phyloP scores from a whole-genome alignment of 2,329 filamentous ascomycete genomes.

The Geosmithia flava region DNA sequence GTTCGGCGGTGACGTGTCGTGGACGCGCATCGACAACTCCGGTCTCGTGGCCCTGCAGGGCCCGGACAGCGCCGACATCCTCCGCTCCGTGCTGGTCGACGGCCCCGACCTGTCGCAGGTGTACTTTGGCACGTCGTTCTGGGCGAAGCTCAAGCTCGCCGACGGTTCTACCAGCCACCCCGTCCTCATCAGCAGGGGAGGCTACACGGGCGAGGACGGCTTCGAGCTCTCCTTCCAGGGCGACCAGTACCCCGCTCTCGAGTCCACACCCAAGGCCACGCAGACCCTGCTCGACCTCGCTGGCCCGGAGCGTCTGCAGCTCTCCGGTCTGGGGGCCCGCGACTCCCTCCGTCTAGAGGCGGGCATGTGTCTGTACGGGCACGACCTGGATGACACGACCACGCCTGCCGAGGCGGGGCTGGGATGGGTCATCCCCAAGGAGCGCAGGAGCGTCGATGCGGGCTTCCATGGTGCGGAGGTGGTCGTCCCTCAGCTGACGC shows the following conservation, averaged over 20 bases:
- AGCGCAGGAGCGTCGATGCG: conserved; percentile 45
- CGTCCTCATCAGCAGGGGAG: conserved; percentile 66
- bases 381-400: conserved; percentile 76
- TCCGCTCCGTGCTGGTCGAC: conserved; percentile 46
- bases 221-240: conserved; percentile 80
- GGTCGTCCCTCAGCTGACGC: conserved; percentile 65
- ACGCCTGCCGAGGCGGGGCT: conserved; percentile 46
- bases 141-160: conserved; percentile 50
- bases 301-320: conserved; percentile 49
- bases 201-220: conserved; percentile 96
- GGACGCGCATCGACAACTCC: conserved; percentile 58
- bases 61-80: conserved; percentile 58
- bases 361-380: conserved; percentile 99
- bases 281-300: conserved; percentile 56
- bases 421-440: conserved; percentile 74
- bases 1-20: conserved; percentile 42
- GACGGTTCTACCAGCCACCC: conserved; percentile 29
- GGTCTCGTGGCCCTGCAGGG: conserved; percentile 87
- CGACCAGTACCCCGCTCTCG: conserved; percentile 24
- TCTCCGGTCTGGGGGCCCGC: conserved; percentile 81
- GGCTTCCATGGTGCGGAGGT: conserved; percentile 78
- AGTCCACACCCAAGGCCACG: conserved; percentile 41
- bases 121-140: conserved; percentile 69
- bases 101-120: conserved; percentile 48
- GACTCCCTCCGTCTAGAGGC: conserved; percentile 91